Evolutionary conservation across 345 rosid genomes (phyloP), one percentile per base, ranked within the genome.

Genomic region (Garcia nutans): DNA sequence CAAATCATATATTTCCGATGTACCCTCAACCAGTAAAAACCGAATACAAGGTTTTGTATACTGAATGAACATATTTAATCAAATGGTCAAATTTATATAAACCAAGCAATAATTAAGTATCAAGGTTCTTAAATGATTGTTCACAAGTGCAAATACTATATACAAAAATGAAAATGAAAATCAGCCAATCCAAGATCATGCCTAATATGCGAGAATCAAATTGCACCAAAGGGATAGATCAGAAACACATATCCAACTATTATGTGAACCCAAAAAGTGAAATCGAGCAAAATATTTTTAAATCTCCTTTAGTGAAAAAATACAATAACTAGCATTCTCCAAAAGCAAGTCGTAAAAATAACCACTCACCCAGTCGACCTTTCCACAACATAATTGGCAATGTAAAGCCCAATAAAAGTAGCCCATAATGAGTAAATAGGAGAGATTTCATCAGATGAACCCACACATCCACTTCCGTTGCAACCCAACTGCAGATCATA

Each of bases 371-470:
- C 99, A 13, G 99, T 93, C 72, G 99, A 96, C 79, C 98, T 90
- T 83, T 93, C 97, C 79, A 96, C 96, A 60, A 96, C 99, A 82
- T 96, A 93, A 85, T 96, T 90, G 80, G 99, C 98, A 78, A 96
- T 96, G 86, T 96, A 96, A 78, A 96, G 94, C 72, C 98, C 99
- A 78, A 96, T 93, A 79, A 96, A 93, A 65, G 99, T 96, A 70
- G 99, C 99, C 99, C 99, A 96, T 55, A 96, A 81, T 4, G 99
- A 96, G 86, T 93, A 96, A 80, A 96, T 90, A 52, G 99, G 99
- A 86, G 99, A 96, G 77, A 96, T 96, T 82, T 90, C 98, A 83
- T 90, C 87, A 31, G 99, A 90, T 71, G 92, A 81, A 77, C 86
- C 97, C 24, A 88, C 88, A 87, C 93, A 90, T 28, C 81, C 84